Percentiles rank a stretch among this genome's conserved stretches.
Evolutionary conservation across 2,329 filamentous ascomycete species (phyloP).

Genomic region (Endothia cerciana): DNA sequence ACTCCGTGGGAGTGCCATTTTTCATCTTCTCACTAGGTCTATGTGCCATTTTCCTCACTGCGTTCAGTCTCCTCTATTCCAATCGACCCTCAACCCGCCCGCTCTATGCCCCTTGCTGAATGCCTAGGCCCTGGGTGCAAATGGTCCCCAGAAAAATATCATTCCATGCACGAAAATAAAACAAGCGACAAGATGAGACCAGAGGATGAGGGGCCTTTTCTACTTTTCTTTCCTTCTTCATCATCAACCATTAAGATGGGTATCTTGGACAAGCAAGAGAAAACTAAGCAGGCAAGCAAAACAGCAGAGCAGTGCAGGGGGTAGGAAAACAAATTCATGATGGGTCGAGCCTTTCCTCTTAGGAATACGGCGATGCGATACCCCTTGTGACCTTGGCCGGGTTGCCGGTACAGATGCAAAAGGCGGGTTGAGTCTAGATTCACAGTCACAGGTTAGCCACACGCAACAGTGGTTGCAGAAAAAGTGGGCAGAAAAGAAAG

Average conservation of each 20-base stretch:
- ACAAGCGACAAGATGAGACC: background rate
- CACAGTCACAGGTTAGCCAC: background rate
- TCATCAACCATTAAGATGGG: conserved; percentile 32
- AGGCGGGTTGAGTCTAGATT: conserved; percentile 29
- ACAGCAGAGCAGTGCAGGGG: conserved; percentile 15
- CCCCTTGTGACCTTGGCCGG: conserved; percentile 32
- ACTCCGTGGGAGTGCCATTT: background rate
- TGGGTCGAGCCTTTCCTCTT: background rate
- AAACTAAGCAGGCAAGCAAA: conserved; percentile 17
- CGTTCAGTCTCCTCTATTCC: background rate
- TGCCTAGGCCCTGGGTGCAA: background rate
- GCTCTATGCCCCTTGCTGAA: background rate
- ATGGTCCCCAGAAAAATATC: background rate
- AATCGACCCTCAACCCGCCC: background rate
- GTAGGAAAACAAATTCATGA: conserved; percentile 14
- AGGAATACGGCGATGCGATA: conserved; percentile 16
- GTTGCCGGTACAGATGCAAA: conserved; percentile 33
- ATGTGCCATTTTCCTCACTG: background rate
- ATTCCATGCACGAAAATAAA: background rate
- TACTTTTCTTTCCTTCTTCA: background rate
- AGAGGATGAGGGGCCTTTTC: background rate
- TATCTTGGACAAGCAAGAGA: conserved; percentile 33
- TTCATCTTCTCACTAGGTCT: background rate
- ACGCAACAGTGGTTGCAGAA: background rate
- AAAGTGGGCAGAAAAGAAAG: background rate